phyloP scores from a whole-genome alignment of 2,329 filamentous ascomycete genomes.

The Alternaria burnsii region DNA sequence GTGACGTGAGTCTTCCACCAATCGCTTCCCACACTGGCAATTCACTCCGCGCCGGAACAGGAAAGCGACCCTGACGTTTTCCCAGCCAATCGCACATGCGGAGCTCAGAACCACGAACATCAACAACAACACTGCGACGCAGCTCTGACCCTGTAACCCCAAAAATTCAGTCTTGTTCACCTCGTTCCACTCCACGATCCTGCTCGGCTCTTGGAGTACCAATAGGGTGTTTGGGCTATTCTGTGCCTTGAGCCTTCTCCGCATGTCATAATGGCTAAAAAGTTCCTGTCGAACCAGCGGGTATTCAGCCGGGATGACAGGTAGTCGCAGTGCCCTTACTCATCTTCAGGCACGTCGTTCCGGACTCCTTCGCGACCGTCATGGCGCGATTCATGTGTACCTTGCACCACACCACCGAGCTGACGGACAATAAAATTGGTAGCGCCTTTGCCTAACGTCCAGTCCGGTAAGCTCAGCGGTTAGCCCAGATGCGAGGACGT shows the following conservation, averaged over 20 bases:
- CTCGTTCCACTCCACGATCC: constrained; percentile 22
- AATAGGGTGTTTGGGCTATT: constrained; percentile 16
- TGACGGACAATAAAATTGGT: constrained; percentile 35
- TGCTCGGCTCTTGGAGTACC: constrained; percentile 25
- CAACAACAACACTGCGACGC: constrained; percentile 17
- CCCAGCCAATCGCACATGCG: constrained; percentile 16
- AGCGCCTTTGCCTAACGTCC: constrained; percentile 29
- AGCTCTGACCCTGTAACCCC: constrained; percentile 32
- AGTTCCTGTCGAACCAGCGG: constrained; percentile 34
- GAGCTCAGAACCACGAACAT: constrained; percentile 12
- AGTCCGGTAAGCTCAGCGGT: constrained; percentile 34
- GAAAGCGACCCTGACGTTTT: constrained; percentile 11
- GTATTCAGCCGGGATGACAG: constrained; percentile 25
- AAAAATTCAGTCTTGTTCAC: constrained; percentile 27
- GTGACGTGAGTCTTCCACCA: constrained; percentile 27
- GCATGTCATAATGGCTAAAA: constrained; percentile 20
- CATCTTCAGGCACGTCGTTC: constrained; percentile 43
- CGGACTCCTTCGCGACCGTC: constrained; percentile 27
- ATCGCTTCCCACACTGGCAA: constrained; percentile 14
- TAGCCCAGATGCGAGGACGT: constrained; percentile 19
- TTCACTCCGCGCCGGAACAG: constrained; percentile 31
- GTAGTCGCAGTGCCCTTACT: constrained; percentile 19
- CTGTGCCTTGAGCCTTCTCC: constrained; percentile 15
- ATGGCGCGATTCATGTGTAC: constrained; percentile 12
- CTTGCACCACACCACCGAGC: constrained; percentile 26